Conservation (phyloP, 2,329 filamentous ascomycete genomes). For the Diaporthe nobilis region DNA sequence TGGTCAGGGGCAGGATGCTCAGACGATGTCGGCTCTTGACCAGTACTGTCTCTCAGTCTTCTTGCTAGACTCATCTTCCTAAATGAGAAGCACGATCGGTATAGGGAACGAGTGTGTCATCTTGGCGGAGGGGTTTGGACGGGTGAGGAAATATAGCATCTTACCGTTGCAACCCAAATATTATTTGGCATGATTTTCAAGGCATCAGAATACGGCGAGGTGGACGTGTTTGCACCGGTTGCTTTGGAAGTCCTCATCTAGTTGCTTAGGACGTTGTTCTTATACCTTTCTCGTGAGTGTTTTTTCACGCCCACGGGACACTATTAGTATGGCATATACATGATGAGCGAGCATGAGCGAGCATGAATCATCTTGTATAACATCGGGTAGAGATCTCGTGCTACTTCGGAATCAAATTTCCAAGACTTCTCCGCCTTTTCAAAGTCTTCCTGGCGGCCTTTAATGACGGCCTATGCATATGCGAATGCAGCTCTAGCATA, state of each 20-base stretch:
- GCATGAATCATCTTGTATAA: conserved; percentile 33
- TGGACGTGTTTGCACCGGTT: not conserved
- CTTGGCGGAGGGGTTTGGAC: conserved; percentile 7
- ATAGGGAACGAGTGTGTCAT: conserved; percentile 37
- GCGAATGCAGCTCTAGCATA: not conserved
- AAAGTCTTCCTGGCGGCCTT: not conserved
- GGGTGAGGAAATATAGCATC: not conserved
- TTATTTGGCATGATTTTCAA: not conserved
- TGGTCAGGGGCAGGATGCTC: conserved; percentile 17
- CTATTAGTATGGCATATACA: not conserved
- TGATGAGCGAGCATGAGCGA: conserved; percentile 20
- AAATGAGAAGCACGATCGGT: conserved; percentile 35
- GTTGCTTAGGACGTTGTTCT: not conserved
- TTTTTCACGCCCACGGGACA: not conserved
- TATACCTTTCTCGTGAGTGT: not conserved
- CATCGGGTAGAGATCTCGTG: not conserved
- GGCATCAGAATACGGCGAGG: not conserved
- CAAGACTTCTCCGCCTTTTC: not conserved
- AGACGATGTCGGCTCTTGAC: conserved; percentile 41
- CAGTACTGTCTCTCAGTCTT: conserved; percentile 29
- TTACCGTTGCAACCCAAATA: not conserved
- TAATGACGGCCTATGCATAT: not conserved
- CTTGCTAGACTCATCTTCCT: conserved; percentile 32
- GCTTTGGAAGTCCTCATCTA: not conserved
- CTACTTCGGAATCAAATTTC: not conserved